Conservation (phyloP, 2,329 filamentous ascomycete genomes). For the Cercospora sp. region DNA sequence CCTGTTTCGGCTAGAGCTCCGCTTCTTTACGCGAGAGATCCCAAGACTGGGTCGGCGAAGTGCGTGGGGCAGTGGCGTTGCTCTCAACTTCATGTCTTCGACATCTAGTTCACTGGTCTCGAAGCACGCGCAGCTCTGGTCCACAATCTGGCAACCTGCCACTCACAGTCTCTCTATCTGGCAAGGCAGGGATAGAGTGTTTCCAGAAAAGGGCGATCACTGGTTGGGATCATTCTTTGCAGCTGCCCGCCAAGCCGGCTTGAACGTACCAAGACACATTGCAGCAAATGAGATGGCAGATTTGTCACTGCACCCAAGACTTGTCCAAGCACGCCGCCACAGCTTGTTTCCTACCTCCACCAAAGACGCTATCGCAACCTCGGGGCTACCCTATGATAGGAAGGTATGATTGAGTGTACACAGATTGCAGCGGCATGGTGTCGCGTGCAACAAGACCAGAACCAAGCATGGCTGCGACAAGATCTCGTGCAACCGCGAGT, state of each 20-base stretch:
- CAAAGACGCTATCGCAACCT: neutral
- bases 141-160: neutral
- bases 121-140: neutral
- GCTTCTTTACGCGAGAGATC: neutral
- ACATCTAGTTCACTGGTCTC: neutral
- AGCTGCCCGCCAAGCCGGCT: conserved; percentile 9
- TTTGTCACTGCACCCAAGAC: conserved; percentile 6
- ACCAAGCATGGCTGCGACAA: conserved; percentile 6
- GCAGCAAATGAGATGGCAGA: conserved; percentile 12
- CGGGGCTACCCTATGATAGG: conserved; percentile 19
- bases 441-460: conserved; percentile 12
- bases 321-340: neutral
- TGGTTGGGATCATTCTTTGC: neutral
- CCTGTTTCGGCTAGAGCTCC: conserved; percentile 12
- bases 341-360: conserved; percentile 1
- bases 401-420: conserved; percentile 18
- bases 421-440: conserved; percentile 3
- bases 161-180: neutral
- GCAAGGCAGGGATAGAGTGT: neutral
- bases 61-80: neutral
- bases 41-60: neutral
- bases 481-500: neutral
- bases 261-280: conserved; percentile 1
- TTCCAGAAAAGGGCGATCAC: neutral
- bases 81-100: conserved; percentile 9